Evolutionary conservation across 2,329 filamentous ascomycete genomes (phyloP).

Genomic region (Calonectria pseudoturangicola): DNA sequence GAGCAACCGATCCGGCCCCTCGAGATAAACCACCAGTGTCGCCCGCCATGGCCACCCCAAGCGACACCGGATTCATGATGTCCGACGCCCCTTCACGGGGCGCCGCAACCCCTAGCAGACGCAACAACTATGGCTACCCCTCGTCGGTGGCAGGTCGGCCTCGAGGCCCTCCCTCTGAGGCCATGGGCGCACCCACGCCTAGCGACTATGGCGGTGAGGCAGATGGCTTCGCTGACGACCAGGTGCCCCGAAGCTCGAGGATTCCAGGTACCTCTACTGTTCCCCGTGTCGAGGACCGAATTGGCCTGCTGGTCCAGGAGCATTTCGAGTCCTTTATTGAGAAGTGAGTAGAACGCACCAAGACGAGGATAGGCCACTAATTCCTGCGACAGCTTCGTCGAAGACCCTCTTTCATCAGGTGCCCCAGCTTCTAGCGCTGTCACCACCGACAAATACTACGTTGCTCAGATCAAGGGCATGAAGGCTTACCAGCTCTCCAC

Average conservation of each 20-base stretch:
- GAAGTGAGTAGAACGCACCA: constrained; percentile 68
- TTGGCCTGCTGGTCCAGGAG: constrained; percentile 83
- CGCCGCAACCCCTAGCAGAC: constrained; percentile 65
- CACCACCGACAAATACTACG: constrained; percentile 88
- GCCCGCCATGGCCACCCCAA: constrained; percentile 69
- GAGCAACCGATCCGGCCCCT: constrained; percentile 11
- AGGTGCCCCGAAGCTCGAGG: constrained; percentile 72
- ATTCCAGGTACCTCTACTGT: constrained; percentile 71
- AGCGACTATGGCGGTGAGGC: constrained; percentile 74
- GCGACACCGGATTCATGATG: constrained; percentile 74
- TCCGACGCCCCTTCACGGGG: constrained; percentile 71
- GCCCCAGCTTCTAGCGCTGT: constrained; percentile 80
- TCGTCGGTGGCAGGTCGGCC: constrained; percentile 73
- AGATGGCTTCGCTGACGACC: constrained; percentile 79
- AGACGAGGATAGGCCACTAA: constrained; percentile 21
- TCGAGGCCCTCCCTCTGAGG: constrained; percentile 78
- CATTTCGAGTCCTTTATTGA: constrained; percentile 89
- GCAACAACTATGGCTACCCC: constrained; percentile 63
- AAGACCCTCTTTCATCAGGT: constrained; percentile 79
- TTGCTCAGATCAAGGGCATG: constrained; percentile 88
- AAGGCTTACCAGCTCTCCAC: constrained; percentile 85
- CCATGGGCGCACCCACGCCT: constrained; percentile 67
- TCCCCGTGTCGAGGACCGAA: constrained; percentile 84
- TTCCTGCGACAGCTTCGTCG: constrained; percentile 72
- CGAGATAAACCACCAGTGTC: neutral